Evolutionary conservation across 2,329 filamentous ascomycete genomes (phyloP), one percentile per base, ranked within the genome.

Genomic region (Cladophialophora yegresii): DNA sequence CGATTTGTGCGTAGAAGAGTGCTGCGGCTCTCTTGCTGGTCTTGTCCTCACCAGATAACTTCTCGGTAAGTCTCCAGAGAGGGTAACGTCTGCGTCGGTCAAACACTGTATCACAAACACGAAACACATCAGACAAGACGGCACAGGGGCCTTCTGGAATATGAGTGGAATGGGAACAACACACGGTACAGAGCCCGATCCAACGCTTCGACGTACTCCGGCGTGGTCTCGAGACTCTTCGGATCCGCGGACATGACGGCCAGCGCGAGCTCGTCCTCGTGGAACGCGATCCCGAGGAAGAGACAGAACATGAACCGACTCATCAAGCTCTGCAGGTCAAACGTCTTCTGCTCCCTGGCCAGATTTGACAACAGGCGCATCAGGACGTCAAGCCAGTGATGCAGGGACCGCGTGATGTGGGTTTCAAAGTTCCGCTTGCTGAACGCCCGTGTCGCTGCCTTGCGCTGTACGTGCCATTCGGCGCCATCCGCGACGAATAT

Each of bases 381-480:
- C 12, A 65, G 43, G 20, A 65, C 62, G 26, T 65, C 54, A 12
- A 65, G 54, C 63, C 63, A 65, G 40, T 65, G 54, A 26, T 65
- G 59, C 36, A 65, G 47, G 2, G 63, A 62, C 40, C 54, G 45
- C 13, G 63, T 65, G 50, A 65, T 65, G 40, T 65, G 63, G 10
- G 63, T 62, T 22, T 65, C 63, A 32, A 65, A 65, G 54, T 65
- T 65, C 5, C 50, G 63, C 59, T 65, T 65, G 63, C 63, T 65
- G 33, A 65, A 65, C 54, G 63, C 63, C 12, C 59, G 59, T 10
- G 59, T 33, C 16, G 63, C 63, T 22, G 59, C 63, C 53, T 65
- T 65, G 22, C 63, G 63, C n/a, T 65, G 63, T 16, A 55, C 36
- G 26, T 65, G 59, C 58, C 59, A 62, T 55, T 62, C 58, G 22